These are phyloP conservation scores for Pseudoturritis turrita DNA, from an alignment of 345 rosid genomes.

Conservation along the genomic window DNA sequence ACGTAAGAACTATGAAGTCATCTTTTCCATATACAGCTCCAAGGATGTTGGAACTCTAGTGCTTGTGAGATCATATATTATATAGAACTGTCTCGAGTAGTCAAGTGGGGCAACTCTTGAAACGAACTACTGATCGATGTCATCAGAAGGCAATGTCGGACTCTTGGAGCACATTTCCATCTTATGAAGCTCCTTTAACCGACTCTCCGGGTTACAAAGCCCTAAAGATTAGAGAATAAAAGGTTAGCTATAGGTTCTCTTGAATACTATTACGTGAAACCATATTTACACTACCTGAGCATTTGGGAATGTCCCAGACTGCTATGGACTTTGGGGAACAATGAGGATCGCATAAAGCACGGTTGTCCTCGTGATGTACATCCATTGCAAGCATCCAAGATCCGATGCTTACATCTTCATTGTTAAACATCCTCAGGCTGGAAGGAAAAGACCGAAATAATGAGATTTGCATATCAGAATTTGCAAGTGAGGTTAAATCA, in stretches of 20 bases:
- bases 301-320: slow-evolving; percentile 87
- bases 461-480: background rate
- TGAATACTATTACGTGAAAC: background rate
- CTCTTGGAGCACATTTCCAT: slow-evolving; percentile 67
- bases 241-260: background rate
- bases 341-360: slow-evolving; percentile 70
- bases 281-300: slow-evolving; percentile 53
- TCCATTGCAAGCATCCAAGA: slow-evolving; percentile 95
- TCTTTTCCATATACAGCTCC: slow-evolving; percentile 25
- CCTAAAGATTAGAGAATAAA: slow-evolving; percentile 37
- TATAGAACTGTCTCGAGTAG: slow-evolving; percentile 2
- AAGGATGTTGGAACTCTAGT: slow-evolving; percentile 13
- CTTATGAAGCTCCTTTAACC: slow-evolving; percentile 62
- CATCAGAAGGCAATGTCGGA: slow-evolving; percentile 65
- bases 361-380: slow-evolving; percentile 69
- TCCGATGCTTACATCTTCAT: slow-evolving; percentile 89
- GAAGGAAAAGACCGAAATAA: slow-evolving; percentile 4
- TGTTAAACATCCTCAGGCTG: slow-evolving; percentile 83
- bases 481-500: background rate
- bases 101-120: background rate
- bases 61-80: slow-evolving; percentile 27
- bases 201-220: slow-evolving; percentile 59
- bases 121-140: slow-evolving; percentile 25
- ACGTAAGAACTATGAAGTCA: slow-evolving; percentile 29
- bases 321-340: slow-evolving; percentile 75